Conservation (phyloP, 2,329 filamentous ascomycete species). For the Diaporthe sp. region DNA sequence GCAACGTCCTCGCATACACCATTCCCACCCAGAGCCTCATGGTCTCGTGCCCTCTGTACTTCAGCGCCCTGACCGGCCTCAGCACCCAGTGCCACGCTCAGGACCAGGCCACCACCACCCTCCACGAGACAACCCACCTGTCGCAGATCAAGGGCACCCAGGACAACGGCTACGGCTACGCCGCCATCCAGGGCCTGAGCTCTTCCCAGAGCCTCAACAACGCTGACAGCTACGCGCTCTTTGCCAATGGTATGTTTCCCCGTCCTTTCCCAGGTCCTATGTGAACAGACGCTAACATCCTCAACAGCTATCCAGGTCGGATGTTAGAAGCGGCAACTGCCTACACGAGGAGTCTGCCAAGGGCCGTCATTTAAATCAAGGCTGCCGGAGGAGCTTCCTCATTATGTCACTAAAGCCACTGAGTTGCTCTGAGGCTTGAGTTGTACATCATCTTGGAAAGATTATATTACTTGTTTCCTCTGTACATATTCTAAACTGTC, state of each 20-base stretch:
- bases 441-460: neutral
- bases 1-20: constrained; percentile 72
- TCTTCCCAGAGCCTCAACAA: constrained; percentile 69
- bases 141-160: constrained; percentile 69
- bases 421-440: neutral
- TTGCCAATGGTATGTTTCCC: constrained; percentile 48
- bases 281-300: neutral
- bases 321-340: neutral
- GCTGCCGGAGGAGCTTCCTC: neutral
- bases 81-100: constrained; percentile 70
- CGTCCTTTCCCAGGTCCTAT: fast-evolving
- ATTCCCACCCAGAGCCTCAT: constrained; percentile 67
- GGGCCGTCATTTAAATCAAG: neutral
- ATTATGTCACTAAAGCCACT: neutral
- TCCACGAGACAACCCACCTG: constrained; percentile 77
- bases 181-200: constrained; percentile 64
- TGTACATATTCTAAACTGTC: neutral
- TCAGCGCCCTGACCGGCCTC: constrained; percentile 65
- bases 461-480: no score
- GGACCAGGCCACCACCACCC: constrained; percentile 74
- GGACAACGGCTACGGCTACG: constrained; percentile 70
- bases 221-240: constrained; percentile 70
- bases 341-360: no score
- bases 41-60: constrained; percentile 74
- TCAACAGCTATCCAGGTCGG: constrained; percentile 14